phyloP scores from a whole-genome alignment of 1,139 yeast species.

The Suhomyces bribrorum region DNA sequence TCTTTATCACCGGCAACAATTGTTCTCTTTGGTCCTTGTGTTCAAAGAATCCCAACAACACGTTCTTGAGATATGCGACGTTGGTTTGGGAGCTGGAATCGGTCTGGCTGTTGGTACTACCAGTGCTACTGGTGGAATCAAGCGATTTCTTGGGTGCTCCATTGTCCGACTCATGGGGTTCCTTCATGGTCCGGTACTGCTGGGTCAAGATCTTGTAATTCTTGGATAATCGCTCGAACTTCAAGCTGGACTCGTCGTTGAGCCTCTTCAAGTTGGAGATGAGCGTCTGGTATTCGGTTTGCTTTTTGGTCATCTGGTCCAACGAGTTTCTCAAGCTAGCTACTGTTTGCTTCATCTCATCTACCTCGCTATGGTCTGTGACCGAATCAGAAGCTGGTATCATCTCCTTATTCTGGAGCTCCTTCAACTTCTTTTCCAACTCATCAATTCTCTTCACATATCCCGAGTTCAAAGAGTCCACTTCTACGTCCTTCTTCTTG shows the following conservation, averaged over 20 bases:
- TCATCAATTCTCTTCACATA: conserved; percentile 31
- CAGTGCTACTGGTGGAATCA: conserved; percentile 4
- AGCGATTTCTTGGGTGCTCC: conserved; percentile 1
- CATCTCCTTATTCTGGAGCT: conserved; percentile 18
- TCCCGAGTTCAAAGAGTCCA: conserved; percentile 33
- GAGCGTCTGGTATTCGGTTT: conserved; percentile 57
- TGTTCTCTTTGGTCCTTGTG: conserved; percentile 88
- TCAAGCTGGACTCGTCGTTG: conserved; percentile 67
- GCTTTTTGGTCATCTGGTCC: conserved; percentile 48
- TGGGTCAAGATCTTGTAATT: conserved; percentile 63
- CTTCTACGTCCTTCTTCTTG: conserved; percentile 52
- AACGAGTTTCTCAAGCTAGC: conserved; percentile 56
- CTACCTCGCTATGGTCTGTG: conserved; percentile 21
- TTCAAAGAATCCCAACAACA: conserved; percentile 82
- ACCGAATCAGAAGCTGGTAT: conserved; percentile 20
- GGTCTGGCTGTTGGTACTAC: not conserved
- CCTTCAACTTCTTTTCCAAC: conserved; percentile 46
- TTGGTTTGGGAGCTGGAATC: conserved; percentile 26
- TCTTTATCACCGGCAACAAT: conserved; percentile 80
- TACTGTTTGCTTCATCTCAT: conserved; percentile 36
- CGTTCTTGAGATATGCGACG: conserved; percentile 82
- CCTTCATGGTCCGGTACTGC: conserved; percentile 47
- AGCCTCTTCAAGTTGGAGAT: conserved; percentile 60
- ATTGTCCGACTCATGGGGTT: conserved; percentile 2
- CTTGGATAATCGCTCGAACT: conserved; percentile 64